A percentile compares a stretch with the other conserved stretches of the same genome.
Evolutionary conservation across 1,139 yeast genomes (phyloP).

Genomic region (Suhomyces chickasaworum): DNA sequence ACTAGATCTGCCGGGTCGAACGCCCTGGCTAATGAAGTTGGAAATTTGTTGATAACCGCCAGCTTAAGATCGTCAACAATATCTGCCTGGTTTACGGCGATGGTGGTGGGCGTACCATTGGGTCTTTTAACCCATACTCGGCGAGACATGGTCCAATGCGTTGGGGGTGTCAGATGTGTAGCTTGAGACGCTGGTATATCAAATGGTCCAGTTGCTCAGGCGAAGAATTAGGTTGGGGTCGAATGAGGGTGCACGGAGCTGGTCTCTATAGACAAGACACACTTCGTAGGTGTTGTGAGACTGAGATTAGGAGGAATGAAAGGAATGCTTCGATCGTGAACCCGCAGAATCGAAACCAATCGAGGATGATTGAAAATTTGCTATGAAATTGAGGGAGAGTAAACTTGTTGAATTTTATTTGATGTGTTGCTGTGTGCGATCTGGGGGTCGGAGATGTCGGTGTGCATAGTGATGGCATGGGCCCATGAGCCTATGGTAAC

Average conservation of each 20-base stretch:
- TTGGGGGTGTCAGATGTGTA: neutral
- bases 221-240: neutral
- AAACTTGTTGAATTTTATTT: conserved; percentile 1
- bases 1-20: conserved; percentile 72
- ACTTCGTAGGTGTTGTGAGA: neutral
- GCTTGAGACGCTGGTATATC: neutral
- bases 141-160: conserved; percentile 3
- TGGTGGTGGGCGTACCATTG: conserved; percentile 66
- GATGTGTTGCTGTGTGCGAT: conserved; percentile 8
- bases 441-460: conserved; percentile 11
- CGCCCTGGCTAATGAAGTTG: conserved; percentile 61
- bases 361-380: neutral
- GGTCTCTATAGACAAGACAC: neutral
- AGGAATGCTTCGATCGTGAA: conserved; percentile 2
- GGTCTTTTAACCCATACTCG: conserved; percentile 69
- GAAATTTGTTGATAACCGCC: conserved; percentile 61
- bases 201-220: neutral
- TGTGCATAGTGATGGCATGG: conserved; percentile 1
- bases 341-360: conserved; percentile 6
- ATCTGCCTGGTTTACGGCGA: conserved; percentile 55
- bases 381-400: neutral
- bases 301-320: neutral
- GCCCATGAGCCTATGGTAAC: neutral
- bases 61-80: conserved; percentile 75
- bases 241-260: neutral